These are phyloP conservation scores for Aschersonia sp. DNA, from an alignment of 2,329 filamentous ascomycete genomes.

Conservation along the genomic window DNA sequence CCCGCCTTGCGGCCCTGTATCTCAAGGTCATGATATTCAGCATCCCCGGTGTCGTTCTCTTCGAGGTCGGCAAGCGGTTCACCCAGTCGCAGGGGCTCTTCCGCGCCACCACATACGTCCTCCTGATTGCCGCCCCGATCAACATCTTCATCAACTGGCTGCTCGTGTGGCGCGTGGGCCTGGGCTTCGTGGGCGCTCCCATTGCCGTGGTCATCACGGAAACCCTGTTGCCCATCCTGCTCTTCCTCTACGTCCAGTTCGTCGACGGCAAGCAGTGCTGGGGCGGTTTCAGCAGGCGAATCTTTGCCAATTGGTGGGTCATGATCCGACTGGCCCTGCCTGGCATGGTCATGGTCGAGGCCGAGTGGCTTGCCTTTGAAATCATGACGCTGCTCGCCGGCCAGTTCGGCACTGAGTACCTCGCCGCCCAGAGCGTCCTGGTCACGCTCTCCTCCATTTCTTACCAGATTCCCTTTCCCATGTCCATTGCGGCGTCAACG, in stretches of 20 bases:
- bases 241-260: constrained; percentile 66
- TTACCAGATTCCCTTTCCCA: constrained; percentile 84
- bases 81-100: constrained; percentile 75
- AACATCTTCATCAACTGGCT: constrained; percentile 68
- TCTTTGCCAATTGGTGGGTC: constrained; percentile 58
- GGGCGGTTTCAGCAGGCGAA: constrained; percentile 61
- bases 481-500: constrained; percentile 78
- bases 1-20: constrained; percentile 56
- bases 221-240: constrained; percentile 59
- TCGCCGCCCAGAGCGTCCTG: constrained; percentile 81
- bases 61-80: constrained; percentile 67
- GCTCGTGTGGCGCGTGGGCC: constrained; percentile 55
- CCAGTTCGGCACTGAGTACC: constrained; percentile 61
- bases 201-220: constrained; percentile 69
- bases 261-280: constrained; percentile 66
- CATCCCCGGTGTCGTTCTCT: constrained; percentile 61
- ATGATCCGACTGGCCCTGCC: constrained; percentile 84
- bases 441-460: constrained; percentile 64
- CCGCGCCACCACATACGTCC: constrained; percentile 61
- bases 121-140: constrained; percentile 60
- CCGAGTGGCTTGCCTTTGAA: constrained; percentile 88
- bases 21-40: constrained; percentile 57
- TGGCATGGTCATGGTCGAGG: constrained; percentile 85
- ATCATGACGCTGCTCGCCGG: constrained; percentile 72
- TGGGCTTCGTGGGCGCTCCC: constrained; percentile 68